Percentiles rank a stretch among this genome's conserved stretches.
Conservation (phyloP, 805 yeast species). For the Candida arabinofermentans region DNA sequence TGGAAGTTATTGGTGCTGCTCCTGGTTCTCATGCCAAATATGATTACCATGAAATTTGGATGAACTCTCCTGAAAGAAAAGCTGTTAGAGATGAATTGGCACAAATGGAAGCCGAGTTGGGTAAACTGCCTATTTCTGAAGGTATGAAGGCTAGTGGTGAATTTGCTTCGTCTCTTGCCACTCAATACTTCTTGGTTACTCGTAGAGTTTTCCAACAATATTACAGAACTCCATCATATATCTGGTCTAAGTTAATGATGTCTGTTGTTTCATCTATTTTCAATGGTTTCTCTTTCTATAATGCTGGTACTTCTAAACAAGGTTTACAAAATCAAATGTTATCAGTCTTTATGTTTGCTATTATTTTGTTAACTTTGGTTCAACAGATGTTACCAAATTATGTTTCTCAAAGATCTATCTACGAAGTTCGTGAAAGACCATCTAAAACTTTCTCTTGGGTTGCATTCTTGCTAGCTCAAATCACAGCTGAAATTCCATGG, state of each 20-base stretch:
- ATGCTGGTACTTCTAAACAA: constrained; percentile 56
- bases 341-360: constrained; percentile 64
- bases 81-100: constrained; percentile 59
- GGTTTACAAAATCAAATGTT: constrained; percentile 83
- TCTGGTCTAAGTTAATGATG: constrained; percentile 54
- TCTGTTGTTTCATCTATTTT: constrained; percentile 51
- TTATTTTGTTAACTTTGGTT: constrained; percentile 51
- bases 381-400: constrained; percentile 64
- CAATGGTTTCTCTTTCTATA: constrained; percentile 68
- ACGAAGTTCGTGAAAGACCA: constrained; percentile 72
- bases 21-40: constrained; percentile 73
- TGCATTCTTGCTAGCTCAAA: constrained; percentile 57
- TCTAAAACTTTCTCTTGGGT: constrained; percentile 68
- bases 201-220: constrained; percentile 54
- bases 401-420: constrained; percentile 57
- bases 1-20: constrained; percentile 79
- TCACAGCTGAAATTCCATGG: constrained; percentile 66
- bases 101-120: constrained; percentile 58
- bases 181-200: constrained; percentile 43
- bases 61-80: constrained; percentile 56
- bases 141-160: constrained; percentile 32
- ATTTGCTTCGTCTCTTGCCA: constrained; percentile 39
- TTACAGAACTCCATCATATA: constrained; percentile 61
- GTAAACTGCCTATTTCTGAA: constrained; percentile 31
- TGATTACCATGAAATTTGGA: constrained; percentile 77